A percentile compares a stretch with the other conserved stretches of the same genome.
phyloP scores from a whole-genome alignment of 208 protist species.

The Ichthyophonus hoferi region DNA sequence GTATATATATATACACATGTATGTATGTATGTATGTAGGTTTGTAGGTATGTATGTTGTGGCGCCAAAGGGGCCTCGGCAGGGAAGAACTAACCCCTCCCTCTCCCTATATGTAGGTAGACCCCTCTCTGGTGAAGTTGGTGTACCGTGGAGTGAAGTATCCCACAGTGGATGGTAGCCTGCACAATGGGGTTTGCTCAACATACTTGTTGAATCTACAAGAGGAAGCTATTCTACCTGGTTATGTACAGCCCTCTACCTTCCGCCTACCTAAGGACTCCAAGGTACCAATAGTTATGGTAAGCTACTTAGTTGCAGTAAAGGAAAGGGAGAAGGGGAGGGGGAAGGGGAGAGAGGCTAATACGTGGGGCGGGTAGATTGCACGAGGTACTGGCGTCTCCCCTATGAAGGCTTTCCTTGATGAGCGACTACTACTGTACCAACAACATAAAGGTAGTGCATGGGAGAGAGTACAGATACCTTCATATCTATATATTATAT shows the following conservation, averaged over 20 bases:
- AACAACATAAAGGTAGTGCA: not conserved
- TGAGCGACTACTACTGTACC: not conserved
- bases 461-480: too few relatives aligned
- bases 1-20: not conserved
- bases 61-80: too few relatives aligned
- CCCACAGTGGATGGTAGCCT: not conserved
- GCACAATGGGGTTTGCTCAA: not conserved
- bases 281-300: constrained; percentile 15
- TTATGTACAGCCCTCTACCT: not conserved
- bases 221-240: not conserved
- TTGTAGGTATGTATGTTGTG: not conserved
- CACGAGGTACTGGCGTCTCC: not conserved
- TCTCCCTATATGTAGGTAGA: not conserved
- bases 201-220: too few relatives aligned
- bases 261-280: not conserved
- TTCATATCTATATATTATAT: too few relatives aligned
- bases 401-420: not conserved
- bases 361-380: not conserved
- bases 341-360: not conserved
- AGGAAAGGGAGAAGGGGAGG: not conserved
- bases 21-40: not conserved
- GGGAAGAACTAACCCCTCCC: too few relatives aligned
- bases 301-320: constrained; percentile 3
- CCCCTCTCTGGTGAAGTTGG: not conserved
- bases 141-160: not conserved